These are phyloP conservation scores for Phyllostachys edulis DNA, from an alignment of 176 grass and related monocot genomes.

Conservation along the genomic window DNA sequence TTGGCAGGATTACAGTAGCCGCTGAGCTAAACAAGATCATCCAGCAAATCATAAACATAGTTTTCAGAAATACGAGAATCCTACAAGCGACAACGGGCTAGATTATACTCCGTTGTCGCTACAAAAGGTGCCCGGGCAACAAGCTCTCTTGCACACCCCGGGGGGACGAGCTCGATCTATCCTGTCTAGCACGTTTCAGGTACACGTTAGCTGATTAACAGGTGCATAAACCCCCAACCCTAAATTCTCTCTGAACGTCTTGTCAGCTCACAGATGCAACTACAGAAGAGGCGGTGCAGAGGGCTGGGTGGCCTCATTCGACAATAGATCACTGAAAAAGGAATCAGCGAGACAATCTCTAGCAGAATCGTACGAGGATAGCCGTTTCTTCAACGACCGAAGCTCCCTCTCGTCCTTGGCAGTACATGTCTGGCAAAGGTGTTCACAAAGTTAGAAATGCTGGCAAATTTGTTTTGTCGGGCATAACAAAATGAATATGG, in stretches of 20 bases:
- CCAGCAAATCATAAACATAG: background rate
- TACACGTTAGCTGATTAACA: background rate
- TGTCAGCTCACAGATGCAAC: background rate
- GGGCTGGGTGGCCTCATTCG: background rate
- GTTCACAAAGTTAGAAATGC: conserved; percentile 14
- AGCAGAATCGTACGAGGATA: conserved; percentile 52
- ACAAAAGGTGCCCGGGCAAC: background rate
- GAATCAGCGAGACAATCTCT: conserved; percentile 60
- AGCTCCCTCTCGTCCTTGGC: conserved; percentile 67
- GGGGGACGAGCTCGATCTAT: background rate
- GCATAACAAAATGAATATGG: background rate
- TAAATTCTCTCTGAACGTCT: background rate
- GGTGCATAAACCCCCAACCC: background rate
- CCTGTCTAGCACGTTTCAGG: background rate
- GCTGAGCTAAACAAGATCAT: background rate
- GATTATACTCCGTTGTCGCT: too few species aligned
- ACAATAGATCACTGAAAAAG: conserved; percentile 60
- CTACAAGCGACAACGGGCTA: too few species aligned
- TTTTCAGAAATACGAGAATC: background rate
- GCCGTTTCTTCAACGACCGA: conserved; percentile 73
- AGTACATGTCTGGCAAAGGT: conserved; percentile 43
- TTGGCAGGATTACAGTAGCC: background rate
- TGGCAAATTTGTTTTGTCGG: background rate
- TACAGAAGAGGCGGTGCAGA: conserved; percentile 7
- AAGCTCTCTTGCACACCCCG: conserved; percentile 30